A percentile compares a stretch with the other conserved stretches of the same genome.
Evolutionary conservation across 2,329 filamentous ascomycete genomes (phyloP).

Genomic region (Xylariales sp.): DNA sequence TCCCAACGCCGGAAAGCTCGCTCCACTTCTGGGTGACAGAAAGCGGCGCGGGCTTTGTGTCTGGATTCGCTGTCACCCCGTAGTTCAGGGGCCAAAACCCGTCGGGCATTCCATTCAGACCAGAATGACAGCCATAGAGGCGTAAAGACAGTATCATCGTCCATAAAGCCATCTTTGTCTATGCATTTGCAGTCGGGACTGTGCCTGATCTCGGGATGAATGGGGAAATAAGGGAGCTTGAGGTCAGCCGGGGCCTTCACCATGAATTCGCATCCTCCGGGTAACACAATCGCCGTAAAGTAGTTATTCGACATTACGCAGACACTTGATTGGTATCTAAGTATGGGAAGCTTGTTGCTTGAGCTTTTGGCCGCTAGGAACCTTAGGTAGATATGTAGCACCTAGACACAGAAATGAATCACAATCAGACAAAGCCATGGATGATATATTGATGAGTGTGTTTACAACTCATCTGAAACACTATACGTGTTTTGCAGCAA

Average conservation of each 20-base stretch:
- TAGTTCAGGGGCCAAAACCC: background rate
- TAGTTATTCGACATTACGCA: background rate
- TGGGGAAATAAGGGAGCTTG: background rate
- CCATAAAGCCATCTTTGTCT: constrained; percentile 2
- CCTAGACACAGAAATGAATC: no score
- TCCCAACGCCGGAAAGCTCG: background rate
- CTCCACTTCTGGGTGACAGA: background rate
- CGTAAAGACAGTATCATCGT: constrained; percentile 2
- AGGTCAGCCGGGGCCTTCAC: background rate
- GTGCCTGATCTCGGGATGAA: background rate
- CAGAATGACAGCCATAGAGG: background rate
- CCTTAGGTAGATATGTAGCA: no score
- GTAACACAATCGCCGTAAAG: background rate
- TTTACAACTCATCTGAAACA: background rate
- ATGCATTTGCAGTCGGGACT: background rate
- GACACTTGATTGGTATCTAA: background rate
- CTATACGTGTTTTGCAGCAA: no score
- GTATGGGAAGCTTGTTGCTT: background rate
- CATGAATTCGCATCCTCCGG: constrained; percentile 1
- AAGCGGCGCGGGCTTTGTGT: background rate
- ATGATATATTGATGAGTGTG: background rate
- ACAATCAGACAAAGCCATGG: background rate
- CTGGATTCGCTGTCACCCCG: background rate
- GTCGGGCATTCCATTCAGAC: background rate
- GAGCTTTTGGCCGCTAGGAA: no score